Percentiles rank a stretch among this genome's conserved stretches.
Evolutionary conservation across 2,329 filamentous ascomycete genomes (phyloP).

Genomic region (Aspergillus aculeatinus): DNA sequence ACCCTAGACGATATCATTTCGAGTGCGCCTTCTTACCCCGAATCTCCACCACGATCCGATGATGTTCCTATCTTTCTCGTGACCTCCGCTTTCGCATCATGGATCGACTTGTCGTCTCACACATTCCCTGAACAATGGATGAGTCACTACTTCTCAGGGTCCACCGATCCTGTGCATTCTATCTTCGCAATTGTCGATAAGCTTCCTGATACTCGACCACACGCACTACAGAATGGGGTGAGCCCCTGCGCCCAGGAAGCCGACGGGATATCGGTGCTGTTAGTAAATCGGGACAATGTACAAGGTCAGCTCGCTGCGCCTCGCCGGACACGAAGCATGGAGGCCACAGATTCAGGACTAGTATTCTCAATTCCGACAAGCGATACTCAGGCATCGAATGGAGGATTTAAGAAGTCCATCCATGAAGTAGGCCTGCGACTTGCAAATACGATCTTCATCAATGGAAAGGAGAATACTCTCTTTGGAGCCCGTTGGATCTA

Average conservation of each 20-base stretch:
- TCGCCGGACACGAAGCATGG: slow-evolving; percentile 30
- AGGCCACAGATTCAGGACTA: slow-evolving; percentile 34
- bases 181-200: slow-evolving; percentile 40
- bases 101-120: slow-evolving; percentile 32
- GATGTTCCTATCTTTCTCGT: slow-evolving; percentile 37
- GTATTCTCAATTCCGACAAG: slow-evolving; percentile 27
- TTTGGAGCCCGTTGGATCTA: slow-evolving; percentile 37
- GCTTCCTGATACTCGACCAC: slow-evolving; percentile 26
- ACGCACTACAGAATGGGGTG: neutral
- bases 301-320: slow-evolving; percentile 30
- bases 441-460: slow-evolving; percentile 44
- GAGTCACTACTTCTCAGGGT: slow-evolving; percentile 25
- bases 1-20: slow-evolving; percentile 31
- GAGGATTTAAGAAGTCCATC: neutral
- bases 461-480: slow-evolving; percentile 43
- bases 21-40: slow-evolving; percentile 22
- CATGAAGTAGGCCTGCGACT: slow-evolving; percentile 42
- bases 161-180: slow-evolving; percentile 22
- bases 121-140: slow-evolving; percentile 34
- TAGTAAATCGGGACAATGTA: slow-evolving; percentile 26
- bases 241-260: slow-evolving; percentile 16
- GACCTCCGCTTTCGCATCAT: slow-evolving; percentile 40
- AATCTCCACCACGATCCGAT: slow-evolving; percentile 13
- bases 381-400: neutral
- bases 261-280: slow-evolving; percentile 39